Evolutionary conservation across 768 basidiomycete species (phyloP).

Genomic region (Astraeus odoratus): DNA sequence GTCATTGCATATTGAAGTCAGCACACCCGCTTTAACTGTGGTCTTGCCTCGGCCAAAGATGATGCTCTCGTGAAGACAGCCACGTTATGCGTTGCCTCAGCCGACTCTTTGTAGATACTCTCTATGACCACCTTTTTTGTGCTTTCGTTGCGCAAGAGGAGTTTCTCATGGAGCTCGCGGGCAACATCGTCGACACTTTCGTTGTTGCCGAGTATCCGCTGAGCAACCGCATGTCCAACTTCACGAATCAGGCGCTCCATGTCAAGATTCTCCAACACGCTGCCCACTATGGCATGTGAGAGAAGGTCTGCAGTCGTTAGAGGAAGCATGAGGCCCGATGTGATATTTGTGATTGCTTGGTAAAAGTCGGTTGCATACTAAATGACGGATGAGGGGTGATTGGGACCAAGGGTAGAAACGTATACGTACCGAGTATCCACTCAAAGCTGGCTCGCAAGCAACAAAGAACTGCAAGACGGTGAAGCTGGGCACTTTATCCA

Average conservation of each 20-base stretch:
- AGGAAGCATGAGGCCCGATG: conserved; percentile 93
- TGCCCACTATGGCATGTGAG: conserved; percentile 92
- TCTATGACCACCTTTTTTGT: conserved; percentile 96
- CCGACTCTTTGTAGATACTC: conserved; percentile 90
- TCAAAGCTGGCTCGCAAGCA: conserved; percentile 95
- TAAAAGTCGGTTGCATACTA: conserved; percentile 93
- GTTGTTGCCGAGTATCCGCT: conserved; percentile 86
- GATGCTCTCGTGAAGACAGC: conserved; percentile 71
- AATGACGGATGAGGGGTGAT: conserved; percentile 8
- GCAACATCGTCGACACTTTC: conserved; percentile 97
- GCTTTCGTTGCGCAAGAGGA: conserved; percentile 88
- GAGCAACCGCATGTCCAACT: conserved; percentile 89
- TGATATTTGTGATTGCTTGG: conserved; percentile 86
- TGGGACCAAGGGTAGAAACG: conserved; percentile 13
- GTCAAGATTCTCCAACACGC: conserved; percentile 94
- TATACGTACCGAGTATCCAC: conserved; percentile 73
- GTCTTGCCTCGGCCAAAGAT: conserved; percentile 65
- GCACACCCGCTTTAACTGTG: conserved; percentile 68
- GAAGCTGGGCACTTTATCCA: neutral
- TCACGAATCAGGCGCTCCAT: conserved; percentile 96
- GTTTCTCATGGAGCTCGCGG: conserved; percentile 84
- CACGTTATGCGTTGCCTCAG: conserved; percentile 87
- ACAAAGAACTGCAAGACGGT: conserved; percentile 75
- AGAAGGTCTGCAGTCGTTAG: conserved; percentile 92
- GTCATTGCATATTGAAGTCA: conserved; percentile 2